These are phyloP conservation scores for Oryza australiensis DNA, from an alignment of 176 grass and related monocot species.

Conservation along the genomic window DNA sequence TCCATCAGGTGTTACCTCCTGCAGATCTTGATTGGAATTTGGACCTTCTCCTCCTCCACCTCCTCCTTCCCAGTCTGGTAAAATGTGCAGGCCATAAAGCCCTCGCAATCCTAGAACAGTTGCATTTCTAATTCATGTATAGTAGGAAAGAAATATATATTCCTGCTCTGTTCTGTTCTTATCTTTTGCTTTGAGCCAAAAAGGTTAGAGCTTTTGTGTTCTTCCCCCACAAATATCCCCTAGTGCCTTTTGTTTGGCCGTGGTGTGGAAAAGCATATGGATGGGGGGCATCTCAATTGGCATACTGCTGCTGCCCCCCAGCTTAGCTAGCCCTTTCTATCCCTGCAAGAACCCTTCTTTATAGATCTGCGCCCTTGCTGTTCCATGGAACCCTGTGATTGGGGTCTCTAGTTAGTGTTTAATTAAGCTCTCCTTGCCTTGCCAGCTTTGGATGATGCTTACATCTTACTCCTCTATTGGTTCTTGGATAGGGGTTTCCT, in stretches of 20 bases:
- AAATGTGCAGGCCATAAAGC: conserved; percentile 2
- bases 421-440: conserved; percentile 37
- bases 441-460: conserved; percentile 36
- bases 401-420: conserved; percentile 28
- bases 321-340: conserved; percentile 24
- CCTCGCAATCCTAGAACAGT: not conserved
- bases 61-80: conserved; percentile 31
- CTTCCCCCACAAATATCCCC: conserved; percentile 37
- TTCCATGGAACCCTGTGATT: conserved; percentile 45
- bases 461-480: conserved; percentile 29
- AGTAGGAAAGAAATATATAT: conserved; percentile 19
- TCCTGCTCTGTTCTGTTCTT: not conserved
- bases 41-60: conserved; percentile 21
- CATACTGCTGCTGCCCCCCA: not conserved
- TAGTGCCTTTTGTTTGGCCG: conserved; percentile 27
- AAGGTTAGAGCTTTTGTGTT: conserved; percentile 30
- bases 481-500: conserved; percentile 48
- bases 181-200: conserved; percentile 10
- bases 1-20: conserved; percentile 7
- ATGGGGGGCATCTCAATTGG: conserved; percentile 28
- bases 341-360: conserved; percentile 30
- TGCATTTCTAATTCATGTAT: conserved; percentile 21
- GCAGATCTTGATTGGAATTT: conserved; percentile 48
- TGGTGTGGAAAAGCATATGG: conserved; percentile 15
- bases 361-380: conserved; percentile 46